phyloP scores from a whole-genome alignment of 176 grass and related monocot species.

The Aegilops speltoides region DNA sequence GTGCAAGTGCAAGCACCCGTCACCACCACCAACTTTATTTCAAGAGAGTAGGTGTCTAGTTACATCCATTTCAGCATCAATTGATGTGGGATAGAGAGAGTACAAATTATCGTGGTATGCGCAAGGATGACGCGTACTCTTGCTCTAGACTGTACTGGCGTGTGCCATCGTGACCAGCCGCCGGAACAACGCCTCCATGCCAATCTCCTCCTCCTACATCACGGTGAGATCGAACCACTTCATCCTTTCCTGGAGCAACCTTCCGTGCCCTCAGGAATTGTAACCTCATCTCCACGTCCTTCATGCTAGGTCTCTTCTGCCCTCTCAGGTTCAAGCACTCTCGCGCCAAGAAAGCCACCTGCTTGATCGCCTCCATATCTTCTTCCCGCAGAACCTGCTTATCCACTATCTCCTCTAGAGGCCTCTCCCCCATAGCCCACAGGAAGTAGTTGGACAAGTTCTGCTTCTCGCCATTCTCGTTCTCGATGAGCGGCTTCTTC shows the following conservation, averaged over 20 bases:
- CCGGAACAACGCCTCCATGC: not conserved
- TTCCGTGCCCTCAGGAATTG: not conserved
- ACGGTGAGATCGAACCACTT: not conserved
- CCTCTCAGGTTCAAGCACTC: conserved; percentile 24
- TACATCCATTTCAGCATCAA: too few relatives aligned
- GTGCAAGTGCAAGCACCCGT: too few relatives aligned
- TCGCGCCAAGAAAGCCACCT: not conserved
- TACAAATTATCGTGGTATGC: conserved; percentile 1
- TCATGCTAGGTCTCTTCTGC: conserved; percentile 29
- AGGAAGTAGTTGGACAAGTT: conserved; percentile 31
- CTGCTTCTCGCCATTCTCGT: conserved; percentile 25
- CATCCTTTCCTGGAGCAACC: not conserved
- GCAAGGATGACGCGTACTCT: not conserved
- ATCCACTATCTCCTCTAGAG: not conserved
- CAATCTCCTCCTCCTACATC: not conserved
- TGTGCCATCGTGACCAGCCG: not conserved
- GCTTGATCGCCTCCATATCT: not conserved
- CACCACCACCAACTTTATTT: too few relatives aligned
- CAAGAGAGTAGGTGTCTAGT: too few relatives aligned
- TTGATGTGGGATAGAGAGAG: too few relatives aligned
- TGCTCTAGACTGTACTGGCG: conserved; percentile 31
- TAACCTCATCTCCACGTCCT: conserved; percentile 37
- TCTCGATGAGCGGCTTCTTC: not conserved
- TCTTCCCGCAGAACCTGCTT: not conserved
- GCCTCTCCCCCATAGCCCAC: not conserved